phyloP scores from a whole-genome alignment of 2,329 filamentous ascomycete species.

The Plectosphaerella plurivora region DNA sequence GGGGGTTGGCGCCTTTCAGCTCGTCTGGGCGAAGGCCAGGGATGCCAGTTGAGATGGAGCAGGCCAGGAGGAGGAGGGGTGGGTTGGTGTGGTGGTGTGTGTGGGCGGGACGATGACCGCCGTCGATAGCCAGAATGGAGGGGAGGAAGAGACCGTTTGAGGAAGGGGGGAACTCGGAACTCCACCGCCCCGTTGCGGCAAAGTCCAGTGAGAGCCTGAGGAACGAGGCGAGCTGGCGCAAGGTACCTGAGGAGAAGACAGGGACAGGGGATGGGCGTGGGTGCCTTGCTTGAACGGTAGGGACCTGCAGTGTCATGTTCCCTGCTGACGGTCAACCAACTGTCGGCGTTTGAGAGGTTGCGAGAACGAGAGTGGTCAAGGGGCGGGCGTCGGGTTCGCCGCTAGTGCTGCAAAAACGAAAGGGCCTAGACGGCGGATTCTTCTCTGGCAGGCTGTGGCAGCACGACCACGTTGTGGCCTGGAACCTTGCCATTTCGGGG shows the following conservation, averaged over 20 bases:
- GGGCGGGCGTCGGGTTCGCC: not conserved
- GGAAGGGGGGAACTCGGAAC: not conserved
- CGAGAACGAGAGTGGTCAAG: not conserved
- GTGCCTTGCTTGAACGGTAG: not conserved
- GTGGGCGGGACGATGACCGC: no score
- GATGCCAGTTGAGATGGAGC: not conserved
- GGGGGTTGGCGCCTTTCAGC: not conserved
- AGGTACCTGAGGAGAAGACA: constrained; percentile 1
- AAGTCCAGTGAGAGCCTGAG: not conserved
- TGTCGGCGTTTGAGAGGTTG: no score
- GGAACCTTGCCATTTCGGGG: not conserved
- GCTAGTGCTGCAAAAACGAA: not conserved
- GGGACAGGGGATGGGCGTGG: not conserved
- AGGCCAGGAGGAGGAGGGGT: not conserved
- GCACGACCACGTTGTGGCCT: not conserved
- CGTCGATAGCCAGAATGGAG: not conserved
- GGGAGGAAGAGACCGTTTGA: not conserved
- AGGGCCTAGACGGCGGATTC: not conserved
- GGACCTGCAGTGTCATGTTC: no score
- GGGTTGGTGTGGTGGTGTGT: not conserved
- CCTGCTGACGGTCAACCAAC: no score
- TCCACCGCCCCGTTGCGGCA: no score
- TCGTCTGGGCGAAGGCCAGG: not conserved
- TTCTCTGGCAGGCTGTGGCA: not conserved
- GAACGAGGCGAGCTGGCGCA: not conserved